Evolutionary conservation across 495 filamentous ascomycete species (phyloP).

Genomic region (Parachaetomium inaequale): DNA sequence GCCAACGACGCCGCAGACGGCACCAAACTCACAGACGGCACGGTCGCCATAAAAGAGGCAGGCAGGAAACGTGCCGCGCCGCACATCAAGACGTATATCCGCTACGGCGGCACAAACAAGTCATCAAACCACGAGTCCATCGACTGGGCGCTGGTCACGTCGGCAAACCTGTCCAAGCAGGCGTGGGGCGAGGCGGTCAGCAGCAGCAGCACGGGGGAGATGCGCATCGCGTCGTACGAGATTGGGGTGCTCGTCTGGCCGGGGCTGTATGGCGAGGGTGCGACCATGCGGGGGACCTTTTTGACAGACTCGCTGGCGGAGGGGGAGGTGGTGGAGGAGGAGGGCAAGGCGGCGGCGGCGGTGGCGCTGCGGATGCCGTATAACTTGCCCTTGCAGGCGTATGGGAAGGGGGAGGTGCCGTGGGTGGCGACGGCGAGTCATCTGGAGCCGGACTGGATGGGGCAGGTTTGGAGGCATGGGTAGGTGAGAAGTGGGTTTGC

Average conservation of each 20-base stretch:
- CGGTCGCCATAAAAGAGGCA: constrained; percentile 32
- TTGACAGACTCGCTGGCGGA: constrained; percentile 50
- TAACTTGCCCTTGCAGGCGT: constrained; percentile 67
- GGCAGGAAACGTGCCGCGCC: constrained; percentile 77
- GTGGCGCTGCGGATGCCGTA: constrained; percentile 82
- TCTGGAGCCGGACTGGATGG: constrained; percentile 65
- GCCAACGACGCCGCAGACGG: constrained; percentile 49
- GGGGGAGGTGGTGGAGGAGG: constrained; percentile 11
- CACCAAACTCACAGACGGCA: not conserved
- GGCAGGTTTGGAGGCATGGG: constrained; percentile 35
- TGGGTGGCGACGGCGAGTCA: constrained; percentile 73
- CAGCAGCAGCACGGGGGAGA: constrained; percentile 50
- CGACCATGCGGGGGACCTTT: constrained; percentile 68
- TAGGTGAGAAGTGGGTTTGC: too few species aligned
- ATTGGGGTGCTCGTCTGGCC: constrained; percentile 86
- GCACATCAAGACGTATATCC: constrained; percentile 88
- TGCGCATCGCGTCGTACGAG: constrained; percentile 78
- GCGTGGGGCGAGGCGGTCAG: constrained; percentile 73
- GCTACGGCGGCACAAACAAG: constrained; percentile 53
- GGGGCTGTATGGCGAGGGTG: constrained; percentile 52
- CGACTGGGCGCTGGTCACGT: constrained; percentile 84
- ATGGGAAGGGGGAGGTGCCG: constrained; percentile 60
- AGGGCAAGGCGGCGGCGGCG: constrained; percentile 22
- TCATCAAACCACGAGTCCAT: constrained; percentile 52
- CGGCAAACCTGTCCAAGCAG: constrained; percentile 83